Base-by-base conservation (phyloP, 2,329 filamentous ascomycete genomes). In the Trichophyton mentagrophytes region DNA sequence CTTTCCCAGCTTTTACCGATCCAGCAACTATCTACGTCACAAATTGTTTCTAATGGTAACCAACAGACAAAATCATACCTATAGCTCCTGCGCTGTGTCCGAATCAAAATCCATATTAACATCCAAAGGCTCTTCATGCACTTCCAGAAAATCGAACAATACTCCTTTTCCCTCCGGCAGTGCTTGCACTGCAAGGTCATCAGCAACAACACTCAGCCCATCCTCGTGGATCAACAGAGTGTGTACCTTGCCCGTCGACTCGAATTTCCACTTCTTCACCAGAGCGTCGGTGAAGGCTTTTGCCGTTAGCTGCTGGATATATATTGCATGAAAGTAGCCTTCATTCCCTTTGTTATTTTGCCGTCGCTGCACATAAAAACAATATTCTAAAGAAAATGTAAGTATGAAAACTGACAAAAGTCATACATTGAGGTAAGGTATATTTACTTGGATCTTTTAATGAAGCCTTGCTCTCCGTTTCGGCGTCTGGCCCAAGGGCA, bases 101-200 rank as follows among this genome's bases (percentile, higher is more conserved):
- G 46, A 27, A 8, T 27, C 3, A 15, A 27, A 13, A 9, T 51
- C 46, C 46, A 51, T 51, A 13, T 25, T 22, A 15, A 27, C 20
- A 3, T 27, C 22, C 13, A 27, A 25, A 47, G 46, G 13, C 25
- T 25, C 46, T 27, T 51, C 46, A 13, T 6, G 20, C 25, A 22
- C 20, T 51, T 27, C 46, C 25, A 51, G 13, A 62, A 86, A 82
- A 67, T 87, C 84, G 49, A 82, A 82, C 42, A 81, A 77, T 86
- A 97, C 93, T 69, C 96, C 92, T 72, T 97, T 90, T 36, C 90
- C 91, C 75, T 99, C 93, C 1, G 85, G 82, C 59, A 97, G 79
- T 71, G 91, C 87, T 51, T 82, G 82, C 36, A 97, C 83, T 56
- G 93, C 86, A 64, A 96, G 90, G 68, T 97, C 90, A 69, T 97